Conservation (phyloP, 805 yeast genomes). For the Lipomyces chichibuensis region DNA sequence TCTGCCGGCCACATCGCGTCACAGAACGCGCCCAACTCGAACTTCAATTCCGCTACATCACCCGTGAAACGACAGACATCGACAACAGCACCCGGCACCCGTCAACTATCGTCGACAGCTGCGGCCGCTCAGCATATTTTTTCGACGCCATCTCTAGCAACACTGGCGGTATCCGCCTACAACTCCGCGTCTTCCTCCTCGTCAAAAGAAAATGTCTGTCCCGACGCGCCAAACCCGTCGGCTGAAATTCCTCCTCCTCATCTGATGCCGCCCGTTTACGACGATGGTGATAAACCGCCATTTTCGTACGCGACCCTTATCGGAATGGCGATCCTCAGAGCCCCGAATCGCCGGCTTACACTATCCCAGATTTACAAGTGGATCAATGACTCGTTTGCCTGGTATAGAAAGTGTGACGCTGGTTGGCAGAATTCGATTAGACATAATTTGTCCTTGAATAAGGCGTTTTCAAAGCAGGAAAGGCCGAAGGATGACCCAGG, state of each 20-base stretch:
- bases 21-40: constrained; percentile 1
- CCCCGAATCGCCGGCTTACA: constrained; percentile 72
- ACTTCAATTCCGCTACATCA: constrained; percentile 2
- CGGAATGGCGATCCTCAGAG: constrained; percentile 86
- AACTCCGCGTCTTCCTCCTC: constrained; percentile 13
- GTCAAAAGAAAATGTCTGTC: constrained; percentile 2
- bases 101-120: constrained; percentile 15
- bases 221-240: constrained; percentile 4
- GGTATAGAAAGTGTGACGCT: constrained; percentile 79
- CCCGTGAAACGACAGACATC: constrained; percentile 10
- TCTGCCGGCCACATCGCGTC: not conserved
- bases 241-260: constrained; percentile 46
- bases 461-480: constrained; percentile 88
- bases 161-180: constrained; percentile 21
- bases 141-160: constrained; percentile 13
- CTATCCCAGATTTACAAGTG: constrained; percentile 85
- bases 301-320: constrained; percentile 91
- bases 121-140: constrained; percentile 31
- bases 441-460: constrained; percentile 88
- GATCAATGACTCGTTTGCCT: constrained; percentile 85
- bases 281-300: constrained; percentile 80
- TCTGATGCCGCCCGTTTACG: constrained; percentile 50
- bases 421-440: constrained; percentile 99
- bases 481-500: constrained; percentile 67
- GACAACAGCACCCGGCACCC: constrained; percentile 13